Conservation (phyloP, 225 moss, liverwort and hornwort genomes). For the Anthoceros angustus region DNA sequence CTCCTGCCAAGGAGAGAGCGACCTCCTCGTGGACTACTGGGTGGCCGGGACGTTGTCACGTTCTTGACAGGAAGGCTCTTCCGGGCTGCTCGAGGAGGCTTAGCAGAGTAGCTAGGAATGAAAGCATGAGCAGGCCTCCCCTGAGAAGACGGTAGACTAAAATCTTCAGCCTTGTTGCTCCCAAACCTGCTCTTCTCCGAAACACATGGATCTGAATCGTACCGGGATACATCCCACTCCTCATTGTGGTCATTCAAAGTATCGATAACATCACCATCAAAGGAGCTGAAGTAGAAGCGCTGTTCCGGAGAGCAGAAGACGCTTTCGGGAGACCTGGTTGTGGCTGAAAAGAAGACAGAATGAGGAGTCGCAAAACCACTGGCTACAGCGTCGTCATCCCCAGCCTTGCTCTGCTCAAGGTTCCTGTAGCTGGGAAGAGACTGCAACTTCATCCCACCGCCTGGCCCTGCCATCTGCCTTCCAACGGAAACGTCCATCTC, state of each 20-base stretch:
- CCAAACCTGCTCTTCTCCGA: background rate
- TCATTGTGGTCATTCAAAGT: background rate
- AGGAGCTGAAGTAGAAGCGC: background rate
- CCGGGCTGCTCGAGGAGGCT: background rate
- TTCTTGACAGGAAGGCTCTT: background rate
- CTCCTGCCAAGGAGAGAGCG: background rate
- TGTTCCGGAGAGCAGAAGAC: constrained; percentile 5
- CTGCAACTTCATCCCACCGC: background rate
- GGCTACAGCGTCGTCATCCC: background rate
- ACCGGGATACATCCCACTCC: background rate
- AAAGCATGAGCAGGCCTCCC: background rate
- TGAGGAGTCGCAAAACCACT: constrained; percentile 1
- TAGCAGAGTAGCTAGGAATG: background rate
- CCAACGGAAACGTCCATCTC: background rate
- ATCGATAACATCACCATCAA: background rate
- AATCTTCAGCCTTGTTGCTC: background rate
- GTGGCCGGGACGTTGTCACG: background rate
- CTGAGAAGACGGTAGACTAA: background rate
- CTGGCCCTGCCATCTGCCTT: background rate
- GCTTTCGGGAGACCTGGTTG: constrained; percentile 18
- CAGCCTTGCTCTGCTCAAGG: background rate
- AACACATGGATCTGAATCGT: background rate
- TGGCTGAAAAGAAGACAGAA: constrained; percentile 7
- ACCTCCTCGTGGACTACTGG: constrained; percentile 2
- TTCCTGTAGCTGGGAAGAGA: background rate